Evolutionary conservation across 2,329 filamentous ascomycete genomes (phyloP), one percentile per base, ranked within the genome.

Genomic region (Dothideomycetidae sp.): DNA sequence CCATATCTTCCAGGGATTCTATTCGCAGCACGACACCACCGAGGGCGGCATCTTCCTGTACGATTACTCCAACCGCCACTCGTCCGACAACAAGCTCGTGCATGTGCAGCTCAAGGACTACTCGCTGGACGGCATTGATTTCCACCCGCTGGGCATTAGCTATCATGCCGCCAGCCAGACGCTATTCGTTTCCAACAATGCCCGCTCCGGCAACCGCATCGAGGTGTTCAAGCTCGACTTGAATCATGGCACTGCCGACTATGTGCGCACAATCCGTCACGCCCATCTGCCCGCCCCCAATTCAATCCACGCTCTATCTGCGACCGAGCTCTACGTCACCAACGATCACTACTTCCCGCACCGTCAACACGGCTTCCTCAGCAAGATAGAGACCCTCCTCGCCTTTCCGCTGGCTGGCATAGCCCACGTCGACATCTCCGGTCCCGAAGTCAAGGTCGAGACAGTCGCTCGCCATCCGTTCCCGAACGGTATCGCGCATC

Each of bases 71-170:
- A 48, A 49, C 10, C 41, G 44, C 3, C 36, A 46, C 10, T 31
- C 50, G 4, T 33, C 38, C 2, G 17, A 43, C 11, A 48, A 47
- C 10, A 42, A 46, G 3, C 45, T 59, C 11, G 44, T 46, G 12
- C 46, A 44, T 4, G 41, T 62, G 13, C 37, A 39, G 0, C 41
- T 58, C 2, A 33, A 48, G 18, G 42, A 53, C 31, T 55, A 52
- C 36, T 41, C 44, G 9, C 29, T 47, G 4, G 38, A 43, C 14
- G 40, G 42, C 4, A 37, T 31, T 1, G 54, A 61, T 33, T 59
- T 64, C 39, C 61, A 65, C 37, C 62, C 62, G 1, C 47, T 65
- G 1, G 61, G 61, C 3, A 50, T 65, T 3, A 54, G 56, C 4
- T 58, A 56, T 21, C 53, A 62, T 11, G 33, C 49, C 2, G 17